Base-by-base conservation (phyloP, 2,329 filamentous ascomycete genomes). In the Apiospora malaysiana region DNA sequence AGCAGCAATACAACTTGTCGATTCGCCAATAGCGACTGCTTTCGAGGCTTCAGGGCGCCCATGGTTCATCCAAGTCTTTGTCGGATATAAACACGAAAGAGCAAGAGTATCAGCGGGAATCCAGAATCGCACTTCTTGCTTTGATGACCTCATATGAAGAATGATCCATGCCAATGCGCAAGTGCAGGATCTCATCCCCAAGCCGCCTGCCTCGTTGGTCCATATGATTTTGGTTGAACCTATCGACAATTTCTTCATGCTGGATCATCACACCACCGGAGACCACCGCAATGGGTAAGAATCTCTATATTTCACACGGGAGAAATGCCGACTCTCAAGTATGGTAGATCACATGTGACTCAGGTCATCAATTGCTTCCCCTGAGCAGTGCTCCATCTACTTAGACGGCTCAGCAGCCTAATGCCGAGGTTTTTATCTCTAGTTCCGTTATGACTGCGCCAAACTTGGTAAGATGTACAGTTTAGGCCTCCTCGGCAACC, bases 381-480 rank as follows among this genome's bases (percentile, higher is more conserved):
- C 23, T 14, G 21, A 37, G 32, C 56, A 63, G 16, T 6, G 32
- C 9, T n/a, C 56, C 56, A 40, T 63, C 56, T 63, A 14, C 56
- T 63, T 5, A 63, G 56, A 63, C 56, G 56, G 32, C 32, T 40
- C 18, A 63, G 4, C 56, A n/a, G 27, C 56, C 32, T 63, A 14
- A 63, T 63, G 27, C 40, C 40, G 56, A 40, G 21, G 56, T n/a
- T 63, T 40, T 63, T 32, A 9, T 40, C 27, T 63, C 56, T 63
- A 63, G 21, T 63, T 63, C 56, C 56, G 56, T 23, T 63, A 27
- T 37, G n/a, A 66, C 21, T 66, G 65, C 65, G 46, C 65, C 40
- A 21, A 46, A 67, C 23, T 67, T 18, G 67, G 25, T 73, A 40
- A 70, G 79, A 81, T 80, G 72, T 81, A 81, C 78, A 81, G 70